phyloP scores from a whole-genome alignment of 164 flowering plant genomes.

The Piper betle region DNA sequence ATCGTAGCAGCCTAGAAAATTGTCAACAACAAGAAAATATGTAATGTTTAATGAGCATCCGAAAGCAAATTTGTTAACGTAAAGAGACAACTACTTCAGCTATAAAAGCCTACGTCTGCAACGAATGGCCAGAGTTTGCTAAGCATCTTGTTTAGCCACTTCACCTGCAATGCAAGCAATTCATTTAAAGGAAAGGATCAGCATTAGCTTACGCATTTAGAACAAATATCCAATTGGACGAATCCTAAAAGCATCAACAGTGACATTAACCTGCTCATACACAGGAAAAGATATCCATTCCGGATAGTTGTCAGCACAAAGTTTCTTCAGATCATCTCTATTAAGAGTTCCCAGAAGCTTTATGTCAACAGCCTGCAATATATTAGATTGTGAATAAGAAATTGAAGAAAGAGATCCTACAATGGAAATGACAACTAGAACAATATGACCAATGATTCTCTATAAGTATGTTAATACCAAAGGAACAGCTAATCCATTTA shows the following conservation, averaged over 20 bases:
- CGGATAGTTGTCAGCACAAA: slow-evolving; percentile 87
- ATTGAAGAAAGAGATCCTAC: background rate
- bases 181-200: background rate
- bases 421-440: background rate
- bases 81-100: background rate
- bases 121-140: slow-evolving; percentile 90
- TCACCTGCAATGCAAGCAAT: slow-evolving; percentile 54
- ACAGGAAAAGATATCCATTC: slow-evolving; percentile 96
- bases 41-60: background rate
- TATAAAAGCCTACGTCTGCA: slow-evolving; percentile 66
- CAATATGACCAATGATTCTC: background rate
- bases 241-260: background rate
- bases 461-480: background rate
- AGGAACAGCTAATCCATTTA: background rate
- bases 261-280: slow-evolving; percentile 67
- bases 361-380: slow-evolving; percentile 73
- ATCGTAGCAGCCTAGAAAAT: slow-evolving; percentile 66
- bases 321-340: slow-evolving; percentile 84
- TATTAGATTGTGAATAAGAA: slow-evolving; percentile 1
- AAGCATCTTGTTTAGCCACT: slow-evolving; percentile 89
- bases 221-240: background rate
- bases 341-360: slow-evolving; percentile 65
- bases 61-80: background rate
- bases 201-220: background rate
- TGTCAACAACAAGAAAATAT: background rate